phyloP scores from a whole-genome alignment of 2,329 filamentous ascomycete species.

The Coniella vitis region DNA sequence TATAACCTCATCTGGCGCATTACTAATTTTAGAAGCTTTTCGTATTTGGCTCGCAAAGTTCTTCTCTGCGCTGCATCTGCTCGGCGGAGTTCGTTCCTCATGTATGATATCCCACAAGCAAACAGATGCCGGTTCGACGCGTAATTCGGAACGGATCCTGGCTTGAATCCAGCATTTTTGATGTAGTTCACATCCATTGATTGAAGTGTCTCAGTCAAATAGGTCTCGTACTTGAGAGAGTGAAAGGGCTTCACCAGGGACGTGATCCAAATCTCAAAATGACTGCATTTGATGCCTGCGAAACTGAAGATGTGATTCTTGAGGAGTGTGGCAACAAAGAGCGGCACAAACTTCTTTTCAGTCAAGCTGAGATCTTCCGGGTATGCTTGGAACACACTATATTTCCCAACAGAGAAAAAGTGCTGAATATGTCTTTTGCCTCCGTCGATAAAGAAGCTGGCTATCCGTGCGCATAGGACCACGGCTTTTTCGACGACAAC shows the following conservation, averaged over 20 bases:
- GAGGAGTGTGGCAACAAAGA: constrained; percentile 47
- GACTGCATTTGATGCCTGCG: constrained; percentile 36
- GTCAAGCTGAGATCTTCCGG: constrained; percentile 32
- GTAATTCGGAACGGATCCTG: constrained; percentile 38
- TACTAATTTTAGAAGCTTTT: constrained; percentile 34
- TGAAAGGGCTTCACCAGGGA: constrained; percentile 43
- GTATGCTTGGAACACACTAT: constrained; percentile 40
- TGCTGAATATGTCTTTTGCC: constrained; percentile 34
- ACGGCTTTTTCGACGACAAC: constrained; percentile 32
- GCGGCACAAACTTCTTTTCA: constrained; percentile 38
- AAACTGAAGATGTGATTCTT: constrained; percentile 41
- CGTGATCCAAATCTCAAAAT: constrained; percentile 46
- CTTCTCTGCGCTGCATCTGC: constrained; percentile 29
- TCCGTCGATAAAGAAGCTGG: constrained; percentile 36
- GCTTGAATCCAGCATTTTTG: constrained; percentile 30
- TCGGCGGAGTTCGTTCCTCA: constrained; percentile 42
- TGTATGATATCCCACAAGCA: constrained; percentile 39
- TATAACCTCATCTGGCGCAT: constrained; percentile 51
- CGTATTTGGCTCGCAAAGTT: constrained; percentile 33
- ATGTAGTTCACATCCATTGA: constrained; percentile 37
- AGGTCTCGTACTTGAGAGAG: constrained; percentile 41
- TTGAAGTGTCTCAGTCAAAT: constrained; percentile 40
- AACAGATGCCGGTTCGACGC: constrained; percentile 42
- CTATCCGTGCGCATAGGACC: constrained; percentile 38
- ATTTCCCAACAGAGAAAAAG: constrained; percentile 41